A percentile compares a stretch with the other conserved stretches of the same genome.
Evolutionary conservation across 1,284 basidiomycete genomes (phyloP).

Genomic region (Ceratobasidium sp.): DNA sequence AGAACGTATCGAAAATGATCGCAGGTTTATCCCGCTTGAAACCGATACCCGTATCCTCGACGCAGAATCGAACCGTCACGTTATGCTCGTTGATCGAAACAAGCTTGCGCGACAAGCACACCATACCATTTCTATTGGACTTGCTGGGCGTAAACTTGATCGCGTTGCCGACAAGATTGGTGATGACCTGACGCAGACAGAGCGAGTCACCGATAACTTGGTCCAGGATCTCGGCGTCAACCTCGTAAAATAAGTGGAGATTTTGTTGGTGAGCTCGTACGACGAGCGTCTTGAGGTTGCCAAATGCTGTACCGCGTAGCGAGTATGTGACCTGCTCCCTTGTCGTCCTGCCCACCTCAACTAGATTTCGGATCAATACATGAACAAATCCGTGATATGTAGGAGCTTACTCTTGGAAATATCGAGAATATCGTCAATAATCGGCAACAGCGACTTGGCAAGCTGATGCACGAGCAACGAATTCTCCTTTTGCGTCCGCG

Average conservation of each 20-base stretch:
- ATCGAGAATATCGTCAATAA: constrained; percentile 98
- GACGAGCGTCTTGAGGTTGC: constrained; percentile 97
- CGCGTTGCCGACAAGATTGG: constrained; percentile 94
- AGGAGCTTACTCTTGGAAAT: constrained; percentile 91
- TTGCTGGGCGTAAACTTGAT: constrained; percentile 95
- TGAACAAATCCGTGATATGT: neutral
- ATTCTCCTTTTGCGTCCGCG: constrained; percentile 92
- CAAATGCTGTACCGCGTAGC: constrained; percentile 96
- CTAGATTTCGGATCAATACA: constrained; percentile 61
- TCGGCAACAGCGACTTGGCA: constrained; percentile 92
- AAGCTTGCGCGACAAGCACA: constrained; percentile 89
- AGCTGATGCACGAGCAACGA: constrained; percentile 95
- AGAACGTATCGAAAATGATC: constrained; percentile 99
- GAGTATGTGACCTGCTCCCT: constrained; percentile 99
- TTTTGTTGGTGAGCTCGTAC: constrained; percentile 98
- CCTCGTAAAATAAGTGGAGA: constrained; percentile 96
- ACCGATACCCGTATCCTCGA: constrained; percentile 97
- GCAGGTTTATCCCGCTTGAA: constrained; percentile 99
- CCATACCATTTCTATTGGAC: constrained; percentile 85
- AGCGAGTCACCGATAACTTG: constrained; percentile 97
- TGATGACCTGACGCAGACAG: constrained; percentile 92
- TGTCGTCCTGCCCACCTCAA: constrained; percentile 99
- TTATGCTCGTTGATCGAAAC: constrained; percentile 80
- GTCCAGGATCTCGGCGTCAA: constrained; percentile 96
- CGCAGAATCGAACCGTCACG: constrained; percentile 96